Evolutionary conservation across 345 rosid genomes (phyloP).

Genomic region (Bruguiera parviflora): DNA sequence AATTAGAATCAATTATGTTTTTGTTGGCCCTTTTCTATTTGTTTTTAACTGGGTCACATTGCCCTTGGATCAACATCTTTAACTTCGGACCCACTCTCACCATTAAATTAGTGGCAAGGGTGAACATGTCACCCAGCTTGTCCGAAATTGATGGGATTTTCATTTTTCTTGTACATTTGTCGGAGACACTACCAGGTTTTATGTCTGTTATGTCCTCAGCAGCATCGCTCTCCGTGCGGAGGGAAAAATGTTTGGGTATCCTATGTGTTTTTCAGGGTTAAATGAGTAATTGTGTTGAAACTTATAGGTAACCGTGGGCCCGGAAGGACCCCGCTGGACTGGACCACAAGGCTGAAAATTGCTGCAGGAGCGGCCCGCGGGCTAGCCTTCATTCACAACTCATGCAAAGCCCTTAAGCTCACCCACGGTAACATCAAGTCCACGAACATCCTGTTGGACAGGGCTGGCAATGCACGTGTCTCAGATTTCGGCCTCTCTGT

Average conservation of each 20-base stretch:
- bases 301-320: constrained; percentile 81
- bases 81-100: too few species aligned
- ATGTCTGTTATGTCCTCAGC: not conserved
- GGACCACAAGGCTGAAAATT: constrained; percentile 79
- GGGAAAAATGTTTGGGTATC: too few species aligned
- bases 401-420: constrained; percentile 73
- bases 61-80: too few species aligned
- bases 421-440: constrained; percentile 83
- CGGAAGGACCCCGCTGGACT: constrained; percentile 80
- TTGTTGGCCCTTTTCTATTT: constrained; percentile 18
- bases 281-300: not conserved
- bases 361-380: constrained; percentile 87
- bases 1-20: not conserved
- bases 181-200: not conserved
- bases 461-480: constrained; percentile 55
- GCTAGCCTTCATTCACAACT: constrained; percentile 57
- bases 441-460: constrained; percentile 74
- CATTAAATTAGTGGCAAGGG: not conserved
- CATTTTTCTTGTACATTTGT: not conserved
- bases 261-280: not conserved
- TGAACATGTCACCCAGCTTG: not conserved
- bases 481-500: constrained; percentile 65
- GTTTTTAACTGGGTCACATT: not conserved
- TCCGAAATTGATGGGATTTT: not conserved
- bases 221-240: too few species aligned